These are phyloP conservation scores for Geotrichum siamense DNA, from an alignment of 1,139 yeast genomes.

Conservation along the genomic window DNA sequence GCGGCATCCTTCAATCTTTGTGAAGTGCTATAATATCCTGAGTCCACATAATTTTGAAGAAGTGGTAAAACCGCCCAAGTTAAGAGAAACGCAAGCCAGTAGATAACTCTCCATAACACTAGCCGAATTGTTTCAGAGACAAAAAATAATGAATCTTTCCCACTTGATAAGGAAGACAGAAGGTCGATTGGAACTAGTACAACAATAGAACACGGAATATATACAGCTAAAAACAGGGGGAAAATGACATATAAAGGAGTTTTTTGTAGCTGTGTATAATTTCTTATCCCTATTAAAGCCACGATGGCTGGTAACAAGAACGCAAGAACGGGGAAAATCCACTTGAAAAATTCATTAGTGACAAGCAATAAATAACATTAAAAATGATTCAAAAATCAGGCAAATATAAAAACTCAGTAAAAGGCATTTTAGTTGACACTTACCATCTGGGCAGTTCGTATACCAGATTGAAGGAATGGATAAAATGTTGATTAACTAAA, in stretches of 20 bases:
- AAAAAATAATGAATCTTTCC: slow-evolving; percentile 34
- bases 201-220: slow-evolving; percentile 49
- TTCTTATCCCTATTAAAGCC: slow-evolving; percentile 33
- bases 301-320: slow-evolving; percentile 33
- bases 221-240: slow-evolving; percentile 42
- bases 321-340: slow-evolving; percentile 33
- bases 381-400: too few species aligned
- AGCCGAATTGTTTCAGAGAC: slow-evolving; percentile 45
- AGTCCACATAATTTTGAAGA: slow-evolving; percentile 62
- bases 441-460: too few species aligned
- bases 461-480: too few species aligned
- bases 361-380: too few species aligned
- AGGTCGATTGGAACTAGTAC: slow-evolving; percentile 52
- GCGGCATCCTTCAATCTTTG: slow-evolving; percentile 51
- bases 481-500: too few species aligned
- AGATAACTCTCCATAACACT: slow-evolving; percentile 61
- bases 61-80: slow-evolving; percentile 69
- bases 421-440: background rate
- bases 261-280: slow-evolving; percentile 34
- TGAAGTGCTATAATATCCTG: slow-evolving; percentile 52
- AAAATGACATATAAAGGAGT: slow-evolving; percentile 39
- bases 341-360: slow-evolving; percentile 19
- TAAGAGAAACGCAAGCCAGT: slow-evolving; percentile 70
- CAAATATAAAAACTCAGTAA: too few species aligned
- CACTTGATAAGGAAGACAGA: slow-evolving; percentile 29